Conservation (phyloP, 345 rosid genomes). For the Salix koriyanagi region DNA sequence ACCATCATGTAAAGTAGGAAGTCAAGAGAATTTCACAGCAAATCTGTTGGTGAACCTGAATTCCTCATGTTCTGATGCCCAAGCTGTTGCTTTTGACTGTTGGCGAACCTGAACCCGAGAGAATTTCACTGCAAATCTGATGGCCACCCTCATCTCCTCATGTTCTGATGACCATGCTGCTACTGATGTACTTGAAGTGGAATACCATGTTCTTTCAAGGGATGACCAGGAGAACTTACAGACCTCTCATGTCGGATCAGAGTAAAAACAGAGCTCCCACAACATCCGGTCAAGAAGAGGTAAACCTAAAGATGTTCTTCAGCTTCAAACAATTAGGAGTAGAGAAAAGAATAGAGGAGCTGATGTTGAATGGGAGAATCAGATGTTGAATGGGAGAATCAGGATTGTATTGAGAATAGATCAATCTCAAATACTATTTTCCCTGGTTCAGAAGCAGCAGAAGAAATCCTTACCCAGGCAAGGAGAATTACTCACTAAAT, state of each 20-base stretch:
- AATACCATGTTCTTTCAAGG: too few species aligned
- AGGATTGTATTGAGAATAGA: constrained; percentile 26
- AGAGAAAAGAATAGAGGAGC: constrained; percentile 25
- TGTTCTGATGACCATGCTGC: too few species aligned
- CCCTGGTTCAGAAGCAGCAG: constrained; percentile 33
- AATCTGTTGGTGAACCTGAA: too few species aligned
- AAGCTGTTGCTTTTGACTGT: too few species aligned
- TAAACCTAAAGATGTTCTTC: constrained; percentile 50
- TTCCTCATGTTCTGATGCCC: too few species aligned
- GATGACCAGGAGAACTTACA: not conserved
- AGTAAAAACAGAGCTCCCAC: constrained; percentile 26
- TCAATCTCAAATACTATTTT: constrained; percentile 24
- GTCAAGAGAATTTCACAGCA: constrained; percentile 1
- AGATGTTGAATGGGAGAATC: not conserved
- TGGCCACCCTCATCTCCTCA: too few species aligned
- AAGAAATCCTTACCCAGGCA: constrained; percentile 60
- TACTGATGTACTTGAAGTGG: too few species aligned
- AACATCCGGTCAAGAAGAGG: constrained; percentile 81
- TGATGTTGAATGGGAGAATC: constrained; percentile 27
- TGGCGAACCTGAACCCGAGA: too few species aligned
- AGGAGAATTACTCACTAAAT: constrained; percentile 77
- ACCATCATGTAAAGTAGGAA: not conserved
- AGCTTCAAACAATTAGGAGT: constrained; percentile 52
- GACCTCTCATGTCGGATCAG: constrained; percentile 25
- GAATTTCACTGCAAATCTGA: too few species aligned